Conservation (phyloP, 371 early-diverging fungal genomes). For the Lichtheimia ornata region DNA sequence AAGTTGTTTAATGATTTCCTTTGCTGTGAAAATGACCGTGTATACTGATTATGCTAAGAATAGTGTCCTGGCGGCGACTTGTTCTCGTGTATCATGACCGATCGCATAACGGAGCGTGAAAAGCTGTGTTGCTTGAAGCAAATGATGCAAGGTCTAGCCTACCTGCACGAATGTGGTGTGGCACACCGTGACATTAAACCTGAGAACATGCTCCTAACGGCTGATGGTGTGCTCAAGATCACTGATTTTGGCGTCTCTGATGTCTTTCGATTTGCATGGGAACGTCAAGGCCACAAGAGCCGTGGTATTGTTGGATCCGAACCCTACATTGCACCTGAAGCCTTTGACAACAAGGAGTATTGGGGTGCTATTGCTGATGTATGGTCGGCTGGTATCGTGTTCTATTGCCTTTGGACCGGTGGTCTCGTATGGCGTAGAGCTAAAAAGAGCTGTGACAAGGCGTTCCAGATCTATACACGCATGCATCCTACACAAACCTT, state of each 20-base stretch:
- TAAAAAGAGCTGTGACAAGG: constrained; percentile 62
- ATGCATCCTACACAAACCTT: constrained; percentile 46
- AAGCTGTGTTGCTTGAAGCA: constrained; percentile 92
- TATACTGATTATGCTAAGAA: neutral
- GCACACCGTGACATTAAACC: constrained; percentile 90
- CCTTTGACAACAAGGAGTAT: constrained; percentile 68
- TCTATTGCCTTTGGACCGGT: constrained; percentile 65
- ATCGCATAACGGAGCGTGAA: constrained; percentile 74
- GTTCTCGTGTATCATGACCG: constrained; percentile 73
- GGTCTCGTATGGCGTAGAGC: constrained; percentile 75
- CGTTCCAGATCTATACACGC: constrained; percentile 53
- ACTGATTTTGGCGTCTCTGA: constrained; percentile 97
- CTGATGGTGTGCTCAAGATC: constrained; percentile 84
- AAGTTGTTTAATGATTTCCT: constrained; percentile 19
- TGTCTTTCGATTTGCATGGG: constrained; percentile 88
- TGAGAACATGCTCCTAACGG: constrained; percentile 91
- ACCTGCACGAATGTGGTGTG: constrained; percentile 93
- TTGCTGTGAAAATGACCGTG: no score
- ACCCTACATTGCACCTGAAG: constrained; percentile 94
- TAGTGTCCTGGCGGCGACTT: constrained; percentile 75
- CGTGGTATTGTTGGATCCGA: constrained; percentile 85
- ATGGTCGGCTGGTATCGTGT: constrained; percentile 86
- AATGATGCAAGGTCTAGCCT: constrained; percentile 84
- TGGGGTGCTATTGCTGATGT: constrained; percentile 80
- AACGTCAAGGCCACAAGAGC: constrained; percentile 67